Conservation (phyloP, 179 eudicot genomes). For the Sideroxylon spinosum region DNA sequence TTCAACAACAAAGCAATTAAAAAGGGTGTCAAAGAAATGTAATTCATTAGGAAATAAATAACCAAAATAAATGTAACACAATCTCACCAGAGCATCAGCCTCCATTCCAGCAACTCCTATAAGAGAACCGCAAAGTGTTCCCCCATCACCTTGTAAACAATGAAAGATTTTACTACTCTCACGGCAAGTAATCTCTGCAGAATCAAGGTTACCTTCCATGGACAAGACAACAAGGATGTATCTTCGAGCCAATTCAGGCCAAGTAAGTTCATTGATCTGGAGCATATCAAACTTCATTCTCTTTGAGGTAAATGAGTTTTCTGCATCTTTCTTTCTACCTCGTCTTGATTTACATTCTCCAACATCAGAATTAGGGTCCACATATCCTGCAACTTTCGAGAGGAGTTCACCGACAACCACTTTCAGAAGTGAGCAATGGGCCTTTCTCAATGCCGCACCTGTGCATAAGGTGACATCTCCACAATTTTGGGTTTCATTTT, state of each 20-base stretch:
- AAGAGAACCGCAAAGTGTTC: constrained; percentile 81
- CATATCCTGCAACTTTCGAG: constrained; percentile 57
- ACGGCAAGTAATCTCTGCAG: constrained; percentile 57
- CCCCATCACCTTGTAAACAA: constrained; percentile 92
- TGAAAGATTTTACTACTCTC: constrained; percentile 78
- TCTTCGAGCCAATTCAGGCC: constrained; percentile 95
- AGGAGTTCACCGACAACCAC: constrained; percentile 78
- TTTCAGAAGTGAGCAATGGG: constrained; percentile 62
- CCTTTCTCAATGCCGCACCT: constrained; percentile 50
- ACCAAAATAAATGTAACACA: constrained; percentile 8
- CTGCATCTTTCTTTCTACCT: constrained; percentile 76
- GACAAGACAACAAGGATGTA: constrained; percentile 59
- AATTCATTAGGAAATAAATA: background rate
- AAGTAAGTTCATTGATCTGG: constrained; percentile 79
- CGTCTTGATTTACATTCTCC: constrained; percentile 69
- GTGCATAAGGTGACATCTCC: constrained; percentile 34
- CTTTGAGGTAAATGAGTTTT: constrained; percentile 47
- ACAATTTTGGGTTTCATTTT: constrained; percentile 24
- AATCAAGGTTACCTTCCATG: constrained; percentile 71
- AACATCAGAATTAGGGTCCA: constrained; percentile 67
- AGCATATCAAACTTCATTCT: constrained; percentile 64
- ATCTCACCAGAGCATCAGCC: constrained; percentile 91
- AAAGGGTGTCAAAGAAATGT: background rate
- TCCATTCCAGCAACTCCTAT: constrained; percentile 84
- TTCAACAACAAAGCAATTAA: background rate